Evolutionary conservation across 345 rosid species (phyloP), one percentile per base, ranked within the genome.

Genomic region (Murraya paniculata): DNA sequence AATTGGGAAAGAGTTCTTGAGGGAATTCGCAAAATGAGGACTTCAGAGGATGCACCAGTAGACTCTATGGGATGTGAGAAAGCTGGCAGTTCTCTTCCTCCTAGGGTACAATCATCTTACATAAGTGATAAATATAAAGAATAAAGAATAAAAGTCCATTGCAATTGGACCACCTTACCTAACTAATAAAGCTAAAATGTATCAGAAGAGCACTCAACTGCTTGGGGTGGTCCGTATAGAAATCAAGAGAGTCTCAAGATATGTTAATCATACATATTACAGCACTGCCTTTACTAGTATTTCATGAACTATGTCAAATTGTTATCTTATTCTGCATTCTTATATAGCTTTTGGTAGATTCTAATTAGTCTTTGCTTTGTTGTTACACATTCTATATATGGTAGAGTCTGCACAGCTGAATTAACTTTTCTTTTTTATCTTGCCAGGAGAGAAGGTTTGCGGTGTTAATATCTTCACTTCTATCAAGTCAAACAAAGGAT

Each of bases 11-110:
- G 74, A 68, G 90, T 90, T 75, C 91, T 91, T 48, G 84, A 86
- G 74, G 95, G 92, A 67, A 91, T 91, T 67, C 88, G 83, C 68
- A 82, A 75, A 82, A 91, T 91, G 91, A 87, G 95, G 80, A 85
- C 92, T 25, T 81, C 86, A 18, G 93, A 86, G 83, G 88, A 86
- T 77, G 95, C 95, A 39, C 95, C 95, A 18, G 93, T 91, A 21
- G 93, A 91, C 78, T 87, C 91, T 72, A 89, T 89, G 95, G 93
- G 95, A 79, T 91, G 95, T 76, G 93, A 91, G 84, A 89, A 87
- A 83, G 95, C 93, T 25, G 95, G 93, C 72, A 86, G 75, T 78
- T 56, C 72, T 81, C 95, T 90, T 79, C 95, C 95, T 71, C 87
- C 91, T 50, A 86, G 82, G 93, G 95, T 90, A 86, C 53, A 65